A percentile compares a stretch with the other conserved stretches of the same genome.
These are phyloP conservation scores for Trichoderma cornu-damae DNA, from an alignment of 2,329 filamentous ascomycete species.

Conservation along the genomic window DNA sequence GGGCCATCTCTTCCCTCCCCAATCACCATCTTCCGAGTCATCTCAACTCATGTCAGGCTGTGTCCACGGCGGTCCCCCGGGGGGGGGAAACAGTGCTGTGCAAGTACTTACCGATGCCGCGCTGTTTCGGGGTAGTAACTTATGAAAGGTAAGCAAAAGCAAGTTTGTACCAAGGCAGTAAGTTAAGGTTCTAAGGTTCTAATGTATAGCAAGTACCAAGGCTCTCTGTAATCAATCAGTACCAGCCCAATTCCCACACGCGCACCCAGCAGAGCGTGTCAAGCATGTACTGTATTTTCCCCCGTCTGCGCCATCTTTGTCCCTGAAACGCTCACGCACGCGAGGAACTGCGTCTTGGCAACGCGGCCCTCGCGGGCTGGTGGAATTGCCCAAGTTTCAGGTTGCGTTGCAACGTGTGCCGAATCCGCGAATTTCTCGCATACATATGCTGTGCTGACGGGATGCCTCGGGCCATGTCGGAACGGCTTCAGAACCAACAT, in stretches of 20 bases:
- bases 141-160: no score
- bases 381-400: constrained; percentile 1
- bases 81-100: no score
- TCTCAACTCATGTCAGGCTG: no score
- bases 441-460: neutral
- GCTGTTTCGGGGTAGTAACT: no score
- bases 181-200: no score
- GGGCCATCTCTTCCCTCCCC: no score
- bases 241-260: neutral
- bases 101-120: no score
- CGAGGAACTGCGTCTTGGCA: neutral
- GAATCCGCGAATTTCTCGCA: neutral
- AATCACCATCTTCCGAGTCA: no score
- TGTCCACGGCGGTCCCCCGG: no score
- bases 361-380: neutral
- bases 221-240: neutral
- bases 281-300: neutral
- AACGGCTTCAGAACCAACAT: neutral
- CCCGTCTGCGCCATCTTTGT: neutral
- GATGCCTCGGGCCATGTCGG: neutral
- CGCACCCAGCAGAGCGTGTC: neutral
- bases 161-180: no score
- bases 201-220: no score
- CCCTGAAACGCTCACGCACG: no score
- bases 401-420: neutral